These are phyloP conservation scores for Aspergillus sclerotioniger DNA, from an alignment of 495 filamentous ascomycete species.

Conservation along the genomic window DNA sequence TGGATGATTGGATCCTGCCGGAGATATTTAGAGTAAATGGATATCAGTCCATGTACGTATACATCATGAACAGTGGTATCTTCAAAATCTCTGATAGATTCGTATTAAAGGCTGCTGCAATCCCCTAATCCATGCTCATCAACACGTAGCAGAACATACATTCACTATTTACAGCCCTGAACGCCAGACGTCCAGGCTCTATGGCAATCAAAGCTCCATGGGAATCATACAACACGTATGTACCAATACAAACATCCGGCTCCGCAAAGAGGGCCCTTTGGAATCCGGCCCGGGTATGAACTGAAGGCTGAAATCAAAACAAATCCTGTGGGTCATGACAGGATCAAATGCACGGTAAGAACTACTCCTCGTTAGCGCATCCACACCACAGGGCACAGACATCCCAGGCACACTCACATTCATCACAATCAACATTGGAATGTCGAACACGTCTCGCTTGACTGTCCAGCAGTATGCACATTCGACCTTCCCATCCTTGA, in stretches of 20 bases:
- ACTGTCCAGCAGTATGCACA: conserved; percentile 97
- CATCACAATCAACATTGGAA: conserved; percentile 96
- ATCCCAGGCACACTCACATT: conserved; percentile 66
- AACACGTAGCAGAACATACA: not conserved
- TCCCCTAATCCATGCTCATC: no score
- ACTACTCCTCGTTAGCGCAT: conserved; percentile 23
- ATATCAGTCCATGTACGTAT: no score
- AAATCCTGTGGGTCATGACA: conserved; percentile 10
- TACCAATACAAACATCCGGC: conserved; percentile 17
- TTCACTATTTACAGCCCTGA: not conserved
- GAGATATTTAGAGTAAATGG: no score
- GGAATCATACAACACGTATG: conserved; percentile 33
- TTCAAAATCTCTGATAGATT: no score
- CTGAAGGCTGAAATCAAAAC: not conserved
- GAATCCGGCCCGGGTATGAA: conserved; percentile 19
- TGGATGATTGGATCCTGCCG: no score
- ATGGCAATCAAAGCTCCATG: conserved; percentile 8
- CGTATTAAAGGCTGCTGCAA: not conserved
- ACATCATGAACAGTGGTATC: no score
- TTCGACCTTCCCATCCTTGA: conserved; percentile 87
- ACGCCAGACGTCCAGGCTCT: not conserved
- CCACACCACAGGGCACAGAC: no score
- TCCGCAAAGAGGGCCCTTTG: conserved; percentile 9
- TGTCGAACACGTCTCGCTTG: conserved; percentile 95
- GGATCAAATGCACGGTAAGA: conserved; percentile 49